Evolutionary conservation across 2,329 filamentous ascomycete species (phyloP), one percentile per base, ranked within the genome.

Genomic region (Scedosporium boydii): DNA sequence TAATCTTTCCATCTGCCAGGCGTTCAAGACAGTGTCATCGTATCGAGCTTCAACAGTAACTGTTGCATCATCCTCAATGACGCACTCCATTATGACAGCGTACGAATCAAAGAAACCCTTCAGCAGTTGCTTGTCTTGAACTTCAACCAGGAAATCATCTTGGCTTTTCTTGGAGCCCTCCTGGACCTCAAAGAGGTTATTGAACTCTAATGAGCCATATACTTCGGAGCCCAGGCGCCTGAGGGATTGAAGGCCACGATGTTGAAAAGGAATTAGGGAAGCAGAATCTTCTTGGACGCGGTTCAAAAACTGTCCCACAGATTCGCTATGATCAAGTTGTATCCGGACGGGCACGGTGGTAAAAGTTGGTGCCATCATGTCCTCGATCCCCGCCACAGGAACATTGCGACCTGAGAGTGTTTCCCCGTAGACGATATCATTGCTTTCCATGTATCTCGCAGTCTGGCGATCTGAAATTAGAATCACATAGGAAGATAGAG

Each of bases 281-380:
- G 63, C 56, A 1, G 64, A 56, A 42, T 68, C 63, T 4, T 63
- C 23, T 34, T 70, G 68, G 69, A 38, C 34, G 34, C 34, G 34
- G 10, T 38, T 12, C 9, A 85, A 69, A 61, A 77, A 80, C n/a
- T 78, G 69, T 0, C 66, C 64, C 7, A 78, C 69, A 1, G 69
- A 68, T 29, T 51, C 26, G 14, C 51, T 48, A 18, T 46, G 59
- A 80, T 73, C 70, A n/a, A 69, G 4, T 0, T 46, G n/a, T 6
- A 71, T 60, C 1, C 69, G 64, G 1, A 70, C 46, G 1, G 70
- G 70, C 1, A 72, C 63, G 1, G 68, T 70, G n/a, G 68, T 66
- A 16, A 73, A 67, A 0, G 68, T 68, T 14, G 71, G 70, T 0
- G 67, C 71, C 7, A 67, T 64, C 1, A 70, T 66, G n/a, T 42